A percentile compares a stretch with the other conserved stretches of the same genome.
These are phyloP conservation scores for Mycena kentingensis DNA, from an alignment of 768 basidiomycete genomes.

Conservation along the genomic window DNA sequence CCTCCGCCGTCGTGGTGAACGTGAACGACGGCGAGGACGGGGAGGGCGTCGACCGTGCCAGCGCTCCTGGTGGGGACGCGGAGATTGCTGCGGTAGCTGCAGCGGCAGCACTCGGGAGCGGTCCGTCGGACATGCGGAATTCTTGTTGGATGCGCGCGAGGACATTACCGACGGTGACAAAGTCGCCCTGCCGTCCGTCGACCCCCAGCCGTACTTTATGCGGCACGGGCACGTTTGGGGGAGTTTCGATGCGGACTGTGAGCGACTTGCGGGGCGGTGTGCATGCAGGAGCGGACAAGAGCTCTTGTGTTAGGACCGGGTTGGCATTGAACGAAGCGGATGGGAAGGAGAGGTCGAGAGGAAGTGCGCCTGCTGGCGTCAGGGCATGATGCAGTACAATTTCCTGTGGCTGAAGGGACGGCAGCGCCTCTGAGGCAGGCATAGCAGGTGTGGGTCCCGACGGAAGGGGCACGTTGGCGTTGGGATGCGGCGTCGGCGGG, in stretches of 20 bases:
- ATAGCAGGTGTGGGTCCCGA: too few species aligned
- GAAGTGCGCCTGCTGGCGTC: background rate
- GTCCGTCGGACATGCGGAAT: constrained; percentile 4
- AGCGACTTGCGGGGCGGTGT: background rate
- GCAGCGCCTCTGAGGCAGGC: too few species aligned
- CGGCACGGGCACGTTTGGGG: background rate
- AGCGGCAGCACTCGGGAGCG: constrained; percentile 4
- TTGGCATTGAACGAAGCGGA: constrained; percentile 10
- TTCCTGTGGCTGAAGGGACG: too few species aligned
- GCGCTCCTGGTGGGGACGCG: too few species aligned
- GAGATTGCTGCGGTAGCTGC: too few species aligned
- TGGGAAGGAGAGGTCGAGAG: constrained; percentile 16
- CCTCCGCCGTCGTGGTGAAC: too few species aligned
- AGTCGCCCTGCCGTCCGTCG: background rate
- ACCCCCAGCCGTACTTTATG: background rate
- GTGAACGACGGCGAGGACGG: too few species aligned
- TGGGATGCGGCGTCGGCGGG: constrained; percentile 1
- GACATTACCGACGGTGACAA: constrained; percentile 7
- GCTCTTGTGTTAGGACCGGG: constrained; percentile 1
- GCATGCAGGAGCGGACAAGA: constrained; percentile 4
- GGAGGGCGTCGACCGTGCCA: too few species aligned
- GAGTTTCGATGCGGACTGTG: constrained; percentile 1
- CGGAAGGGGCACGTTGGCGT: background rate
- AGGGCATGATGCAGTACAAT: constrained; percentile 1
- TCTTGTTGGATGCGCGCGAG: background rate